Conservation (phyloP, 345 rosid genomes). For the Bretschneidera sinensis region DNA sequence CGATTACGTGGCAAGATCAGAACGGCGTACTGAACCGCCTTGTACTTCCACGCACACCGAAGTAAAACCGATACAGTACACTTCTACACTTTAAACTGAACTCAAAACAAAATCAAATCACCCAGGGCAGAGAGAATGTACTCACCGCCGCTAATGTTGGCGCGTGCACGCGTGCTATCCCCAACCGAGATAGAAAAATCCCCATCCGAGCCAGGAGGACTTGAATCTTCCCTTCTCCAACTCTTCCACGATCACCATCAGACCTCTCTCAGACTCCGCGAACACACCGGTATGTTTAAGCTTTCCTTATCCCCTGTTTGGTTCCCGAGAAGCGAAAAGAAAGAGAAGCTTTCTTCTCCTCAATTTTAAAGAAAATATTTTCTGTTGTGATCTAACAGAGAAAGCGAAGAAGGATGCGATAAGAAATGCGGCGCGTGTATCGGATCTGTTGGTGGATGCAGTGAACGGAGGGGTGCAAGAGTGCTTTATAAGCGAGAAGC, state of each 20-base stretch:
- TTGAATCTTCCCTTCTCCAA: slow-evolving; percentile 60
- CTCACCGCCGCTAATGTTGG: slow-evolving; percentile 30
- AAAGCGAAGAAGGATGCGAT: slow-evolving; percentile 75
- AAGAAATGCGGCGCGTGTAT: slow-evolving; percentile 48
- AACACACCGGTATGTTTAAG: slow-evolving; percentile 40
- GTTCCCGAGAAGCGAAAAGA: background rate
- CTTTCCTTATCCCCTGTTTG: background rate
- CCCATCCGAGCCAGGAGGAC: slow-evolving; percentile 30
- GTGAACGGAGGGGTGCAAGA: slow-evolving; percentile 87
- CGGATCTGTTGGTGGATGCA: slow-evolving; percentile 70
- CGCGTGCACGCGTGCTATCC: slow-evolving; percentile 30
- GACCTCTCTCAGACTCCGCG: slow-evolving; percentile 56
- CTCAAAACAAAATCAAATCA: background rate
- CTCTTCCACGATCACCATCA: slow-evolving; percentile 56
- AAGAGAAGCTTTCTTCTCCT: background rate
- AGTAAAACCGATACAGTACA: too few species aligned
- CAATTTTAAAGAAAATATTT: background rate
- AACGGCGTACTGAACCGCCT: too few species aligned
- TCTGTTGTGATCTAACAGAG: slow-evolving; percentile 26
- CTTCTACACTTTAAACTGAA: too few species aligned
- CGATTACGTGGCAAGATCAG: too few species aligned
- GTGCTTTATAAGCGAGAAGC: slow-evolving; percentile 68
- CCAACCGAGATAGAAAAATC: slow-evolving; percentile 26
- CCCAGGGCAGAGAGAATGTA: slow-evolving; percentile 20
- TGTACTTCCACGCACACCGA: too few species aligned